Conservation (phyloP, 2,329 filamentous ascomycete genomes). For the Aspergillaceae sp. region DNA sequence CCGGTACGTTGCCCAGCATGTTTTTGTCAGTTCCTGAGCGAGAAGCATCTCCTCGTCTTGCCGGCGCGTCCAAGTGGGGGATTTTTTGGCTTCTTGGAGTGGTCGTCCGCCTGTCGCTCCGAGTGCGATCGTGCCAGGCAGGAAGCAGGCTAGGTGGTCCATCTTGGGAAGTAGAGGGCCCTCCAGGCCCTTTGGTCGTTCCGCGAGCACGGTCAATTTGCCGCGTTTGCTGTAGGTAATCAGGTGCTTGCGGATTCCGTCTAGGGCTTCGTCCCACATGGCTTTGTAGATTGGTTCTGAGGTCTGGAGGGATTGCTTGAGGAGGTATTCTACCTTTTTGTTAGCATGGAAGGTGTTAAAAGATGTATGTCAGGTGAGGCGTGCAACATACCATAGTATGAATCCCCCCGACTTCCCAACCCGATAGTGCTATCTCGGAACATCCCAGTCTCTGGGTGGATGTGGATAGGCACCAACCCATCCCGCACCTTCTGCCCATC, state of each 20-base stretch:
- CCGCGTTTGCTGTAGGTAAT: slow-evolving; percentile 77
- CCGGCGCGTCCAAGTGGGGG: slow-evolving; percentile 62
- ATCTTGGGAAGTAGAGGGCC: slow-evolving; percentile 72
- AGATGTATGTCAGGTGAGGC: background rate
- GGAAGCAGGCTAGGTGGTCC: slow-evolving; percentile 96
- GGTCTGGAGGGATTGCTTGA: slow-evolving; percentile 97
- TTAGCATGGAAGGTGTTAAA: slow-evolving; percentile 3
- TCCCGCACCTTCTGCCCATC: slow-evolving; percentile 72
- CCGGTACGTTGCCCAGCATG: slow-evolving; percentile 97
- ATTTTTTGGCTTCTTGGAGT: slow-evolving; percentile 65
- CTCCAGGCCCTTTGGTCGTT: slow-evolving; percentile 66
- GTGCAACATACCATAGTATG: slow-evolving; percentile 61
- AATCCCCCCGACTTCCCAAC: slow-evolving; percentile 87
- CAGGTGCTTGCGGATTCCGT: slow-evolving; percentile 82
- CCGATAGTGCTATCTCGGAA: slow-evolving; percentile 83
- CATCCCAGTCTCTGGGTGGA: slow-evolving; percentile 66
- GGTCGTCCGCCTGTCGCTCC: slow-evolving; percentile 72
- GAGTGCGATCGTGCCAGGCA: slow-evolving; percentile 90
- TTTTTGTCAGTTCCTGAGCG: slow-evolving; percentile 85
- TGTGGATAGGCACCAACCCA: slow-evolving; percentile 84
- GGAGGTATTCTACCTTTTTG: slow-evolving; percentile 64
- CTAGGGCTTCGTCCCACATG: slow-evolving; percentile 83
- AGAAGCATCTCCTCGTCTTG: slow-evolving; percentile 82
- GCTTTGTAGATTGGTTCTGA: slow-evolving; percentile 79
- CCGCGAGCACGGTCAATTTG: slow-evolving; percentile 80